phyloP scores from a whole-genome alignment of 768 basidiomycete genomes.

The Suillus hirtellus region DNA sequence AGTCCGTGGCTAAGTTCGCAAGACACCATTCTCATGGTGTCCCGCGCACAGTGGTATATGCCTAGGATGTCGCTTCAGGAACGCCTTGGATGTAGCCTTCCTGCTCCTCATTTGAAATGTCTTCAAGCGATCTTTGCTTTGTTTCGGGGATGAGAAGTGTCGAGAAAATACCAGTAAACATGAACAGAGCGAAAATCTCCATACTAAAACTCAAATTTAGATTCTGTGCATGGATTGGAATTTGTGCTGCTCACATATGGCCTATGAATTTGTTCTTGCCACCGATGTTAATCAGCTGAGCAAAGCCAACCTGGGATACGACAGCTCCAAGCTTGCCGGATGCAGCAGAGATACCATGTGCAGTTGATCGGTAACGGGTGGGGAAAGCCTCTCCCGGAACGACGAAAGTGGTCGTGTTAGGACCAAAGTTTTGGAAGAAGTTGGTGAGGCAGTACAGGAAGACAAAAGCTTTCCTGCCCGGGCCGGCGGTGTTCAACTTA shows the following conservation, averaged over 20 bases:
- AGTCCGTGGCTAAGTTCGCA: no score
- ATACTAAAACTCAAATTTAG: slow-evolving; percentile 42
- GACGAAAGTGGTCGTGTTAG: slow-evolving; percentile 78
- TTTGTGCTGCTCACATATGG: slow-evolving; percentile 57
- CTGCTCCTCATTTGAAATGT: slow-evolving; percentile 72
- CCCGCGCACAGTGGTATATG: no score
- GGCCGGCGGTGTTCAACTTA: slow-evolving; percentile 45
- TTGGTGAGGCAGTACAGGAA: slow-evolving; percentile 83
- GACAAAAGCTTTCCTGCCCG: slow-evolving; percentile 60
- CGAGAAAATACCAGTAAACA: slow-evolving; percentile 82
- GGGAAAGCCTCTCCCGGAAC: slow-evolving; percentile 85
- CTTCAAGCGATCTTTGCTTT: slow-evolving; percentile 64
- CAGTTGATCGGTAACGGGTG: slow-evolving; percentile 85
- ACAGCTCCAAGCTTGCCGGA: slow-evolving; percentile 84
- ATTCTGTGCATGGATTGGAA: slow-evolving; percentile 7
- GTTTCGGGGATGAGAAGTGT: slow-evolving; percentile 83
- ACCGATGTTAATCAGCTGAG: slow-evolving; percentile 64
- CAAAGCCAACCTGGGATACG: slow-evolving; percentile 76
- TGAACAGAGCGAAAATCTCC: slow-evolving; percentile 83
- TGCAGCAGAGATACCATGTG: slow-evolving; percentile 83
- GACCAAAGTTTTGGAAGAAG: slow-evolving; percentile 90
- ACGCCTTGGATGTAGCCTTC: slow-evolving; percentile 48
- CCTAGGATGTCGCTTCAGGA: no score
- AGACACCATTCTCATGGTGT: no score
- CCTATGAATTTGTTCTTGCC: slow-evolving; percentile 60